A percentile compares a stretch with the other conserved stretches of the same genome.
phyloP scores from a whole-genome alignment of 225 moss, liverwort and hornwort species.

The Polytrichum formosum region DNA sequence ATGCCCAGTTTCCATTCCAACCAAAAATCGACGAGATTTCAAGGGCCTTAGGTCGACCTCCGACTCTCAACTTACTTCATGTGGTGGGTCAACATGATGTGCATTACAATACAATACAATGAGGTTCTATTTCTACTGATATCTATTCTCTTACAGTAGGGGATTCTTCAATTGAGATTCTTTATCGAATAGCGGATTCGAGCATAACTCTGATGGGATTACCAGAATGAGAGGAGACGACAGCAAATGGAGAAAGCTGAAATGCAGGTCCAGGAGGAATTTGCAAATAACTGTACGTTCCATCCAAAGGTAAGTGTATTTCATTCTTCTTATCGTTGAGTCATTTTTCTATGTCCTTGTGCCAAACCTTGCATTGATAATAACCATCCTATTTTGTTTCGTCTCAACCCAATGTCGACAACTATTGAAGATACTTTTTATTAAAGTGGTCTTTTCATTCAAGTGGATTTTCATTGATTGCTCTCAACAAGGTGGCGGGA shows the following conservation, averaged over 20 bases:
- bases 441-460: too few species aligned
- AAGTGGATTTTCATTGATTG: too few species aligned
- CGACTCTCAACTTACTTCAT: slow-evolving; percentile 62
- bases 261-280: slow-evolving; percentile 41
- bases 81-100: slow-evolving; percentile 28
- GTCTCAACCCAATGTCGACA: too few species aligned
- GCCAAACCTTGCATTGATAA: neutral
- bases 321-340: neutral
- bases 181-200: neutral
- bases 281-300: slow-evolving; percentile 70
- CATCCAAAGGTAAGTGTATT: slow-evolving; percentile 61
- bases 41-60: slow-evolving; percentile 61
- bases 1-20: slow-evolving; percentile 73
- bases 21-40: slow-evolving; percentile 85
- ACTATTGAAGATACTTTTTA: too few species aligned
- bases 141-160: too few species aligned
- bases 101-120: too few species aligned
- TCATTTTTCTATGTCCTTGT: neutral
- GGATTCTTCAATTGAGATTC: neutral
- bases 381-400: neutral
- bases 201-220: too few species aligned
- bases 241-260: slow-evolving; percentile 36
- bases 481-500: too few species aligned
- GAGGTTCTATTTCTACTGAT: too few species aligned
- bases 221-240: slow-evolving; percentile 43